Evolutionary conservation across 1,284 basidiomycete species (phyloP), one percentile per base, ranked within the genome.

Genomic region (Inonotus obliquus): DNA sequence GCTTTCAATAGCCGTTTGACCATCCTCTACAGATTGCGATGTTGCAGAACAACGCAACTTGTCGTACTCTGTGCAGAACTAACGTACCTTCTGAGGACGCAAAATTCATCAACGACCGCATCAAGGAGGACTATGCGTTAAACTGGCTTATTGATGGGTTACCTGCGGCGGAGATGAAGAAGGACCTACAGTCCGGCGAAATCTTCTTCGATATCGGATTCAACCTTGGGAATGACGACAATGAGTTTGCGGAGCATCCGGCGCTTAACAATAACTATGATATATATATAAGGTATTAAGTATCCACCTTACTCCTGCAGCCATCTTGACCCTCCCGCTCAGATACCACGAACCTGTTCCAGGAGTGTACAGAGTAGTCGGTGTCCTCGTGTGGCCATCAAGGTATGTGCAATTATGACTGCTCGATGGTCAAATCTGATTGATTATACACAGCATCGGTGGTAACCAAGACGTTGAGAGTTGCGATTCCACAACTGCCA

Each of bases 121-220:
- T 98, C 71, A 81, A 82, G 52, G 94, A 98, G 72, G 91, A 95
- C 70, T 98, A 98, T 71, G 93, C 94, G 0, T 77, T 98, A 65
- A 98, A 98, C 71, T 96, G 95, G 88, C 86, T 98, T 60, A 80
- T 98, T 51, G 96, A 98, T 69, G 96, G 96, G 2, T 81, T 98
- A 39, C 96, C 96, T 3, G 93, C 92, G 7, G 93, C 94, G 4
- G 93, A 96, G 74, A 91, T 94, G 87, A 95, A 93, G 75, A 75
- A 81, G 52, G 93, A 96, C 71, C 71, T 79, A 57, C 82, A 87
- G 67, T 92, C 86, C 1, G 82, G 84, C 19, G 93, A 96, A 59
- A 73, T 89, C 21, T 97, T 96, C 75, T 94, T 92, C 70, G 93
- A 96, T 74, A 91, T 92, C 82, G 93, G 83, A 63, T 92, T 92